phyloP scores from a whole-genome alignment of 768 basidiomycete genomes.

The Leccinum longicurvipes region DNA sequence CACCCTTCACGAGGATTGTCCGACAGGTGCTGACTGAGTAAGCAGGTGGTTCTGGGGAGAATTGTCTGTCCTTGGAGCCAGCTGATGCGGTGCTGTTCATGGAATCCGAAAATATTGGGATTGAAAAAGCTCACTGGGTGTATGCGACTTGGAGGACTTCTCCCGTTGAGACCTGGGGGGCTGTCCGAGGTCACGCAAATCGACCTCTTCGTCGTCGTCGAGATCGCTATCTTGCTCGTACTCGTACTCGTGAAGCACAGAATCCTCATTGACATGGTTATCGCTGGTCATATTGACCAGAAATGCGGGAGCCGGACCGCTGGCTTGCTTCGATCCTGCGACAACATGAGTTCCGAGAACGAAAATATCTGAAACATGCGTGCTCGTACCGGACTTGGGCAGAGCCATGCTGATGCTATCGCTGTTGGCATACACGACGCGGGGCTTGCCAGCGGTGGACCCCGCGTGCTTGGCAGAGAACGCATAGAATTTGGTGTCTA shows the following conservation, averaged over 20 bases:
- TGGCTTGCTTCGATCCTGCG: slow-evolving; percentile 5
- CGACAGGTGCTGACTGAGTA: slow-evolving; percentile 20
- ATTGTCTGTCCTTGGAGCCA: neutral
- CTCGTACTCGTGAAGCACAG: slow-evolving; percentile 25
- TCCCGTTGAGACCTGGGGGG: neutral
- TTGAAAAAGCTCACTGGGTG: slow-evolving; percentile 5
- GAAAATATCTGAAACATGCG: neutral
- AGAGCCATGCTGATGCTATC: slow-evolving; percentile 14
- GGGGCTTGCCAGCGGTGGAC: slow-evolving; percentile 18
- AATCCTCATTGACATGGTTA: slow-evolving; percentile 14
- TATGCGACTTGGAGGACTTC: slow-evolving; percentile 2
- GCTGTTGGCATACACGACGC: slow-evolving; percentile 23
- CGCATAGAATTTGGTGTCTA: slow-evolving; percentile 29
- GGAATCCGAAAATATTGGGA: neutral
- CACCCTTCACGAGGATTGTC: slow-evolving; percentile 28
- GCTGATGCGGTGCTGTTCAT: neutral
- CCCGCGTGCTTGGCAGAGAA: slow-evolving; percentile 19
- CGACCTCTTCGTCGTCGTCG: slow-evolving; percentile 20
- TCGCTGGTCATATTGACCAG: slow-evolving; percentile 23
- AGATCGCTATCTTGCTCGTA: slow-evolving; percentile 31
- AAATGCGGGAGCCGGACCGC: slow-evolving; percentile 11
- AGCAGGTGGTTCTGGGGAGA: slow-evolving; percentile 12
- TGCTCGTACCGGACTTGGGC: slow-evolving; percentile 17
- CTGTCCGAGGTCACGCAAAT: neutral
- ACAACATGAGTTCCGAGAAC: neutral